These are phyloP conservation scores for Trichoderma harzianum DNA, from an alignment of 2,329 filamentous ascomycete genomes.

Conservation along the genomic window DNA sequence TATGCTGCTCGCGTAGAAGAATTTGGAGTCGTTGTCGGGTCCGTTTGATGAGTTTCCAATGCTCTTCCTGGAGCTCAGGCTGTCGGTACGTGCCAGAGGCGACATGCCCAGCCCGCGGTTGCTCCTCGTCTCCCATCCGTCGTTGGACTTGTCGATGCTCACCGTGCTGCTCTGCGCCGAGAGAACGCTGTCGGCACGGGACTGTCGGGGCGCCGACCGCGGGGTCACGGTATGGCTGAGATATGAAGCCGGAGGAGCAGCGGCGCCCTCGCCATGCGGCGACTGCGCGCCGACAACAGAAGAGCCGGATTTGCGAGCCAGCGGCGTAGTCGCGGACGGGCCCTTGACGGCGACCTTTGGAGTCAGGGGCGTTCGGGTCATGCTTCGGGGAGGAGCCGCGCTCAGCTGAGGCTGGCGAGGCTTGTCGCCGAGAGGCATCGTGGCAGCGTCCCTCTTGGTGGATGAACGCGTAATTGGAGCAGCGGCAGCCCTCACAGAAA, in stretches of 20 bases:
- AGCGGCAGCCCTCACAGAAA: conserved; percentile 16
- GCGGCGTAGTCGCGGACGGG: conserved; percentile 41
- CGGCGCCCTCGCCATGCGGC: conserved; percentile 44
- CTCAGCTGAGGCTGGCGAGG: conserved; percentile 68
- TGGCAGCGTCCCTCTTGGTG: conserved; percentile 27
- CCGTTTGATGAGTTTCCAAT: conserved; percentile 29
- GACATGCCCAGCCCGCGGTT: conserved; percentile 32
- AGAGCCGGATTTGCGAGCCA: conserved; percentile 34
- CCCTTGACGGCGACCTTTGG: conserved; percentile 53
- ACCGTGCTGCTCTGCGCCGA: conserved; percentile 65
- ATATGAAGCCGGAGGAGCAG: conserved; percentile 52
- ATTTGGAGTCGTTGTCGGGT: conserved; percentile 52
- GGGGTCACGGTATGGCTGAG: conserved; percentile 72
- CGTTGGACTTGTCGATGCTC: conserved; percentile 40
- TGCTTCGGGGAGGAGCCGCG: conserved; percentile 55
- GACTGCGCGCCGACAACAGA: conserved; percentile 23
- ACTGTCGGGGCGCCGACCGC: conserved; percentile 70
- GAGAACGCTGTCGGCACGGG: conserved; percentile 64
- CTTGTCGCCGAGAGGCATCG: conserved; percentile 50
- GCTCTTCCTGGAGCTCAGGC: conserved; percentile 7
- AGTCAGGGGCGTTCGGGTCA: conserved; percentile 48
- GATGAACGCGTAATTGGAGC: conserved; percentile 21
- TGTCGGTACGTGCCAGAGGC: conserved; percentile 26
- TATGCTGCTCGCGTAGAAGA: conserved; percentile 88
- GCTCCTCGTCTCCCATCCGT: conserved; percentile 41